These are phyloP conservation scores for Leptographium galeiforme DNA, from an alignment of 2,329 filamentous ascomycete species.

Conservation along the genomic window DNA sequence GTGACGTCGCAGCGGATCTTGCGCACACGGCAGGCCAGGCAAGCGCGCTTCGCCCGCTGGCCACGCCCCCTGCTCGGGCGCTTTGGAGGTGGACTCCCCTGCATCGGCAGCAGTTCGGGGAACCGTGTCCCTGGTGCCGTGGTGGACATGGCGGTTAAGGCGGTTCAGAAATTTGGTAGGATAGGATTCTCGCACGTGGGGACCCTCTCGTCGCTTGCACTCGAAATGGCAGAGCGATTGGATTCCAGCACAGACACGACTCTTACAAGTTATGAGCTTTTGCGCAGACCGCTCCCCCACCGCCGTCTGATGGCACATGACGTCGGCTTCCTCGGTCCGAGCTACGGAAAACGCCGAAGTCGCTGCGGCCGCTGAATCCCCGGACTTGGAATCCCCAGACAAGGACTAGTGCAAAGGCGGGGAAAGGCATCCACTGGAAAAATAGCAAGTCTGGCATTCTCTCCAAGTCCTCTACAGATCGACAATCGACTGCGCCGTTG, in stretches of 20 bases:
- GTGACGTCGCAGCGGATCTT: constrained; percentile 9
- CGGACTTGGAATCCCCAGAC: neutral
- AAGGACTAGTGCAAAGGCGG: neutral
- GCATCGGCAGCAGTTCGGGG: neutral
- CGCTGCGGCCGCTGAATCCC: neutral
- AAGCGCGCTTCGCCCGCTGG: constrained; percentile 3
- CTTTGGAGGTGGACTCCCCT: neutral
- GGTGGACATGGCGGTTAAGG: neutral
- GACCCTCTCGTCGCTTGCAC: too few species aligned
- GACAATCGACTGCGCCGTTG: neutral
- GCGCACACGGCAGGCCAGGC: constrained; percentile 3
- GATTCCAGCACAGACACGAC: neutral
- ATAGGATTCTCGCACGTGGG: neutral
- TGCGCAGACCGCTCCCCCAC: too few species aligned
- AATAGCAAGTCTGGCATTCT: neutral
- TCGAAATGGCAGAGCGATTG: neutral
- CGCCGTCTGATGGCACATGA: neutral
- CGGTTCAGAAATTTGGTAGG: too few species aligned
- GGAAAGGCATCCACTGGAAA: neutral
- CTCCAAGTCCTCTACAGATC: neutral
- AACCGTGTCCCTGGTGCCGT: neutral
- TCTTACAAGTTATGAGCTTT: neutral
- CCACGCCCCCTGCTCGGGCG: neutral
- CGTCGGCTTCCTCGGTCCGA: neutral
- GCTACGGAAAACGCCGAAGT: neutral